These are phyloP conservation scores for Blastobotrys attinorum DNA, from an alignment of 805 yeast species.

Conservation along the genomic window DNA sequence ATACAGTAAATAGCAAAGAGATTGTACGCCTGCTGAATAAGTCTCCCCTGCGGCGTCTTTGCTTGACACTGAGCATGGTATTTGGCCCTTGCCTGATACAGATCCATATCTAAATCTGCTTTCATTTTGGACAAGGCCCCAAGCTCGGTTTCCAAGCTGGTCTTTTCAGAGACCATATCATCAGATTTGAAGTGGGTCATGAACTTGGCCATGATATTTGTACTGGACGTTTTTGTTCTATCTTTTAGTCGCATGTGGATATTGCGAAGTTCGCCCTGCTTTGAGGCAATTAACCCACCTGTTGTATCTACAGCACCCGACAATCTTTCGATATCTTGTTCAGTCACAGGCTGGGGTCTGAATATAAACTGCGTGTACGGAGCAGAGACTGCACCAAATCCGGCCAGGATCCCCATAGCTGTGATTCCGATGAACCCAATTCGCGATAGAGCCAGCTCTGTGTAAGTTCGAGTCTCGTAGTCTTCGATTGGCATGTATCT, in stretches of 20 bases:
- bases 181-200: constrained; percentile 21
- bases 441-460: constrained; percentile 25
- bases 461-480: constrained; percentile 5
- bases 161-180: constrained; percentile 13
- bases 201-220: constrained; percentile 25
- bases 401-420: constrained; percentile 34
- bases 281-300: constrained; percentile 22
- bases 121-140: constrained; percentile 28
- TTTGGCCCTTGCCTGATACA: constrained; percentile 19
- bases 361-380: constrained; percentile 32
- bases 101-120: constrained; percentile 27
- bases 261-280: constrained; percentile 19
- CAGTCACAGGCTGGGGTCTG: constrained; percentile 21
- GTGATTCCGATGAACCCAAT: constrained; percentile 35
- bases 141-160: constrained; percentile 25
- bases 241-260: constrained; percentile 18
- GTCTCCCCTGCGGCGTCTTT: constrained; percentile 27
- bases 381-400: constrained; percentile 34
- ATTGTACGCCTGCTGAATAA: constrained; percentile 21
- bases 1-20: constrained; percentile 34
- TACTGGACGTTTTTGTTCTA: constrained; percentile 15
- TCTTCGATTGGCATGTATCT: constrained; percentile 20
- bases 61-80: constrained; percentile 20
- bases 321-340: constrained; percentile 26
- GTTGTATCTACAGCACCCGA: constrained; percentile 25